Base-by-base conservation (phyloP, 2,329 filamentous ascomycete species). In the Verticillium albo-atrum region DNA sequence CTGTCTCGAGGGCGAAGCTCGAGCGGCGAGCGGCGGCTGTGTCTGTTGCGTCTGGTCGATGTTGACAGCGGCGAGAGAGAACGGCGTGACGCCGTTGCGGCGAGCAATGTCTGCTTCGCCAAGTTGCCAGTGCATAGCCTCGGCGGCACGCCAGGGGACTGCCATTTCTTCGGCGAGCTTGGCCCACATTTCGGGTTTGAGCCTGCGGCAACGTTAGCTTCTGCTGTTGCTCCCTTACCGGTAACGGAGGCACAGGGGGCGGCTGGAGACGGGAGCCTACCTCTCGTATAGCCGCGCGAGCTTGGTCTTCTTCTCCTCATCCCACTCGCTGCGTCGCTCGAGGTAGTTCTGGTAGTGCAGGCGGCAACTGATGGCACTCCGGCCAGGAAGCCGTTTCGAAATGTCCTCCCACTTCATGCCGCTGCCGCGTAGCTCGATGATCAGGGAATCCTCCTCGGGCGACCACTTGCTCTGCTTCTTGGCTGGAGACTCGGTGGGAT, bases 331-430 rank as follows among this genome's bases (percentile, higher is more conserved):
- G 60, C 92, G 84, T 69, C 92, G 85, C 75, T 99, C 95, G 57
- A 97, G 85, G 72, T 98, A 98, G 73, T 99, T 99, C 70, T 98
- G 94, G 74, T 97, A 98, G 71, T 97, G 92, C 56, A 98, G 82
- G 51, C 94, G 88, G 74, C 94, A 98, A 68, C 92, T 96, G 69
- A 97, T 97, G 60, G 92, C 89, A 75, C 92, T 97, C 67, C 95
- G 86, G 63, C 94, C 94, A 3, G 92, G 93, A 55, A 98, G 79
- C 58, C 89, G 86, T 78, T 94, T 96, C 63, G 92, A 96, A 68
- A 98, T 97, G 74, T 98, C 94, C 71, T 98, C 94, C 95, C 94
- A 98, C 72, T 98, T 98, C 92, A 97, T 97, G 9, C 91, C 91
- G 67, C 88, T 88, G 37, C 92, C 91, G 60, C 94, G 87, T 63